Percentiles rank a stretch among this genome's conserved stretches.
These are phyloP conservation scores for Pseudocercospora pini-densiflorae DNA, from an alignment of 2,329 filamentous ascomycete species.

Conservation along the genomic window DNA sequence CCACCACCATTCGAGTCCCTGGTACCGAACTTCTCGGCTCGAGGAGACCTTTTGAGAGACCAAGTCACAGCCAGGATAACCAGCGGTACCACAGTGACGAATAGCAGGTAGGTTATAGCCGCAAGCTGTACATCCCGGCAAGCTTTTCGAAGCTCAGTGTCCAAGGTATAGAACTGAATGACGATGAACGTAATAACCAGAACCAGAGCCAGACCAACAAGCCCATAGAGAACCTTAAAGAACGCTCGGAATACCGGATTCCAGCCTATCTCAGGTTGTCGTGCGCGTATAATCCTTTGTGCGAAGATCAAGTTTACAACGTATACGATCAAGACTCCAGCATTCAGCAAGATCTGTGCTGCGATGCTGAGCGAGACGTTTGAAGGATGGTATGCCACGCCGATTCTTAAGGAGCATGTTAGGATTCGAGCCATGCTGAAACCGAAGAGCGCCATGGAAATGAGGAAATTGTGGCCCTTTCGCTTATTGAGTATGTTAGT, in stretches of 20 bases:
- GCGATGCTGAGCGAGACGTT: conserved; percentile 38
- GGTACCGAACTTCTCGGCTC: conserved; percentile 27
- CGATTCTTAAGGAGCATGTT: conserved; percentile 45
- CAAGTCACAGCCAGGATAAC: conserved; percentile 28
- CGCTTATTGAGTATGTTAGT: conserved; percentile 46
- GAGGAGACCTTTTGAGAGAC: conserved; percentile 18
- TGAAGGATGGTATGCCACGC: conserved; percentile 35
- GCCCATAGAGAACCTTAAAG: conserved; percentile 16
- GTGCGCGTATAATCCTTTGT: conserved; percentile 35
- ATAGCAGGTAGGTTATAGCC: conserved; percentile 32
- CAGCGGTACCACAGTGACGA: conserved; percentile 31
- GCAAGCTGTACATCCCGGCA: conserved; percentile 29
- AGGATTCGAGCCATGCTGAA: conserved; percentile 51
- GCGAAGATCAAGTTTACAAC: conserved; percentile 38
- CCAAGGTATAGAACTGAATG: conserved; percentile 36
- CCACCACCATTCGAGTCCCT: conserved; percentile 15
- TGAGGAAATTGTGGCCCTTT: conserved; percentile 47
- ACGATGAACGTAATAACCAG: conserved; percentile 38
- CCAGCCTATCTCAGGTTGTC: conserved; percentile 38
- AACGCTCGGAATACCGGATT: conserved; percentile 21
- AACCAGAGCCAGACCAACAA: conserved; percentile 26
- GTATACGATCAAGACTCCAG: conserved; percentile 39
- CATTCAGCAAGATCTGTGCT: conserved; percentile 38
- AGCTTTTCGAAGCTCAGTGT: conserved; percentile 19
- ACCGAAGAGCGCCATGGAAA: conserved; percentile 46